Evolutionary conservation across 495 filamentous ascomycete genomes (phyloP).

Genomic region (Neurospora sublineolata): DNA sequence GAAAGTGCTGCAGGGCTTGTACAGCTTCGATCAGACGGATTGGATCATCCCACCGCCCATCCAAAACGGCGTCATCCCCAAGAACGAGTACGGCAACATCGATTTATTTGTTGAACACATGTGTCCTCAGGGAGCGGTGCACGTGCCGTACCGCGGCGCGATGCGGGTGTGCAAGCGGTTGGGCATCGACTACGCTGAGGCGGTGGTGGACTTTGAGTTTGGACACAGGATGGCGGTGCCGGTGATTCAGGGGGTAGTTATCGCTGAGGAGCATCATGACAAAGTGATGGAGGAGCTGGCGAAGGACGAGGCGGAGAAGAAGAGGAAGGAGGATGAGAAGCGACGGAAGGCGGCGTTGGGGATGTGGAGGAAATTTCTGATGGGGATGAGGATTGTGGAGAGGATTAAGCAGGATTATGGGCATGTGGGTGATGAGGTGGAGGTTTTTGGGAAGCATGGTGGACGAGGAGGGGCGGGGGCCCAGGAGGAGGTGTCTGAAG

Average conservation of each 20-base stretch:
- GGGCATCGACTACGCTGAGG: constrained; percentile 82
- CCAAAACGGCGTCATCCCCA: constrained; percentile 73
- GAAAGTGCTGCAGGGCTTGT: constrained; percentile 79
- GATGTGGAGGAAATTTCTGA: constrained; percentile 77
- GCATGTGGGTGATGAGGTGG: constrained; percentile 28
- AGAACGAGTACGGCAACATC: constrained; percentile 93
- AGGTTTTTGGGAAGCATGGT: constrained; percentile 28
- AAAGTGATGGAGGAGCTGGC: constrained; percentile 69
- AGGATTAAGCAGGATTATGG: constrained; percentile 73
- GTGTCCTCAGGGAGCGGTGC: constrained; percentile 76
- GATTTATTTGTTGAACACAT: constrained; percentile 90
- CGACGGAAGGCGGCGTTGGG: constrained; percentile 59
- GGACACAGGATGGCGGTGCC: constrained; percentile 85
- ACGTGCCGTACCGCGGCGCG: constrained; percentile 68
- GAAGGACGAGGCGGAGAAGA: constrained; percentile 68
- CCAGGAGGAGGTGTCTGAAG: constrained; percentile 14
- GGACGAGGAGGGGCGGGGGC: constrained; percentile 10
- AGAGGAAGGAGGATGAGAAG: constrained; percentile 71
- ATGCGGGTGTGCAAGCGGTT: constrained; percentile 72
- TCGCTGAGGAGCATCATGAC: constrained; percentile 68
- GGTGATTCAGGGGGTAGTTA: constrained; percentile 78
- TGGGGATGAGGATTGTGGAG: constrained; percentile 72
- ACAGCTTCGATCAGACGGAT: constrained; percentile 74
- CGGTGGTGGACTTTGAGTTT: constrained; percentile 95
- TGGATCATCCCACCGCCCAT: constrained; percentile 86